A percentile compares a stretch with the other conserved stretches of the same genome.
Evolutionary conservation across 2,329 filamentous ascomycete species (phyloP).

Genomic region (Teratosphaeria nubilosa): DNA sequence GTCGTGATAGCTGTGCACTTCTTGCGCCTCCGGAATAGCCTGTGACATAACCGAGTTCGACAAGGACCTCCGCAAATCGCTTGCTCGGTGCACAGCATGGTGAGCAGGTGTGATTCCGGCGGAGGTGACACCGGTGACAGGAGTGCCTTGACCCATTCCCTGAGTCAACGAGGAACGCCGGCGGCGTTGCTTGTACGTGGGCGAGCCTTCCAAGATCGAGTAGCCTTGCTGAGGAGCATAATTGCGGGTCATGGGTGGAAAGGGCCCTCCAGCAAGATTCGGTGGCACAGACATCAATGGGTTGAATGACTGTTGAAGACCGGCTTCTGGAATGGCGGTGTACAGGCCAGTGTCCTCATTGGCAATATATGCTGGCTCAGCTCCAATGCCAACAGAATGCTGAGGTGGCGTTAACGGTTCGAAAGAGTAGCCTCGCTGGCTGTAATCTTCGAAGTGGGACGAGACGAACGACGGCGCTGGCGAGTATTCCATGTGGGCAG

Average conservation of each 20-base stretch:
- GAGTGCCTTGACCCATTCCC: slow-evolving; percentile 47
- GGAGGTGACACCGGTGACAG: slow-evolving; percentile 42
- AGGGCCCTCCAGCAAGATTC: slow-evolving; percentile 71
- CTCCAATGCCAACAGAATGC: slow-evolving; percentile 70
- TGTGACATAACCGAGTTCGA: slow-evolving; percentile 78
- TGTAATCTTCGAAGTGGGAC: slow-evolving; percentile 98
- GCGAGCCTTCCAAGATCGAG: slow-evolving; percentile 84
- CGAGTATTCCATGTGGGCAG: slow-evolving; percentile 94
- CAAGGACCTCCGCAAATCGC: slow-evolving; percentile 82
- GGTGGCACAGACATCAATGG: slow-evolving; percentile 87
- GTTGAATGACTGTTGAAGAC: slow-evolving; percentile 66
- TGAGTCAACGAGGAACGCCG: slow-evolving; percentile 78
- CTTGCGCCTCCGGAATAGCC: slow-evolving; percentile 37
- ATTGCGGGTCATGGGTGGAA: slow-evolving; percentile 56
- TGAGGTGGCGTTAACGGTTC: slow-evolving; percentile 95
- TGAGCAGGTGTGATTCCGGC: slow-evolving; percentile 38
- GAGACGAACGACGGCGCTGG: slow-evolving; percentile 96
- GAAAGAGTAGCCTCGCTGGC: slow-evolving; percentile 88
- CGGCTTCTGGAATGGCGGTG: slow-evolving; percentile 84
- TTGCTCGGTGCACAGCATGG: slow-evolving; percentile 63
- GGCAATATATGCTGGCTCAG: slow-evolving; percentile 92
- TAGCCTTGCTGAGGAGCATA: slow-evolving; percentile 80
- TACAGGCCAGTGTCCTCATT: slow-evolving; percentile 96
- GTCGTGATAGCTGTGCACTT: slow-evolving; percentile 67
- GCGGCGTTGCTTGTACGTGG: slow-evolving; percentile 95